phyloP scores from a whole-genome alignment of 495 filamentous ascomycete genomes.

The Neohortaea acidophila region DNA sequence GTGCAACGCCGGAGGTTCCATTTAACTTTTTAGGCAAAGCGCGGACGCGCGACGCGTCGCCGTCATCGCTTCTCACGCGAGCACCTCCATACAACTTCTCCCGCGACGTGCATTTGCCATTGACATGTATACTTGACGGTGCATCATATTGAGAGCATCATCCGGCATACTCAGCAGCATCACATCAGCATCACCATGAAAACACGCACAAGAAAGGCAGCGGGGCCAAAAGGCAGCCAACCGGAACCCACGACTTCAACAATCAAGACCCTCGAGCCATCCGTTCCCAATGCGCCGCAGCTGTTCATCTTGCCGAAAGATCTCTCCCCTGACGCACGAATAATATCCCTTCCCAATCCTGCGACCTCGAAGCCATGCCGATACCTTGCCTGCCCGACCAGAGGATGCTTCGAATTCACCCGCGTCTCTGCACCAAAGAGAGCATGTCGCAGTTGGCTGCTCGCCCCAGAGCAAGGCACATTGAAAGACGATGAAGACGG shows the following conservation, averaged over 20 bases:
- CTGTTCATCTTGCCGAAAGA: slow-evolving; percentile 68
- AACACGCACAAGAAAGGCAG: slow-evolving; percentile 10
- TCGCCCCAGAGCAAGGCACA: slow-evolving; percentile 27
- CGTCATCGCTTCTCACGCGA: too few species aligned
- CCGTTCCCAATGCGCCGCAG: slow-evolving; percentile 36
- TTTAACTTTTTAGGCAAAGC: too few species aligned
- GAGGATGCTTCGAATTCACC: slow-evolving; percentile 80
- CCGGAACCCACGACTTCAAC: background rate
- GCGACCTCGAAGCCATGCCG: slow-evolving; percentile 46
- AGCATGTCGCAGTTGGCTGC: slow-evolving; percentile 51
- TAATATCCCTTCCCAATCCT: slow-evolving; percentile 69
- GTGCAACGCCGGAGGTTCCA: too few species aligned
- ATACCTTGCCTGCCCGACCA: slow-evolving; percentile 66
- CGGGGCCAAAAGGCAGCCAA: background rate
- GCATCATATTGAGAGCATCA: too few species aligned
- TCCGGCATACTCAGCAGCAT: too few species aligned
- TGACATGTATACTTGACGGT: too few species aligned
- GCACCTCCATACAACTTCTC: too few species aligned
- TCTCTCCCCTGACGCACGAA: slow-evolving; percentile 44
- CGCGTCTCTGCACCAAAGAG: slow-evolving; percentile 48
- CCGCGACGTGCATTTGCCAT: too few species aligned
- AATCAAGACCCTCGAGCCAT: slow-evolving; percentile 11
- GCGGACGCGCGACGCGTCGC: too few species aligned
- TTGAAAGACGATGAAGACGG: slow-evolving; percentile 12
- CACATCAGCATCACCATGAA: slow-evolving; percentile 1